Base-by-base conservation (phyloP, 2,329 filamentous ascomycete species). In the Thelonectria rubi region DNA sequence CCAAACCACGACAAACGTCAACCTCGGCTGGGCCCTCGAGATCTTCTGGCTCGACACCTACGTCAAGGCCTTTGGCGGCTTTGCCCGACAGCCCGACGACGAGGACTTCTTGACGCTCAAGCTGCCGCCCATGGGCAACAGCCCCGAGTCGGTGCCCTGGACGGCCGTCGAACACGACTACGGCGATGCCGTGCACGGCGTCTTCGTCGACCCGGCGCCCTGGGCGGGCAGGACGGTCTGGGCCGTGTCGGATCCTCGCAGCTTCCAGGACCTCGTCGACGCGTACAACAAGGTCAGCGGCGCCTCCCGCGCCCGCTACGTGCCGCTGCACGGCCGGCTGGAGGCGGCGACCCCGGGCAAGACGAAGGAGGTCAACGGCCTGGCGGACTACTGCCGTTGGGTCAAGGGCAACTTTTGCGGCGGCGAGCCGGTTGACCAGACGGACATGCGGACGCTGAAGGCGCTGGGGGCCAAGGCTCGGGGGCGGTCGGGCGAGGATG, bases 121-220 rank as follows among this genome's bases (percentile, higher is more conserved):
- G 17, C 30, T 57, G 3, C 46, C 46, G 4, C 45, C 55, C 17
- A 57, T 57, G 55, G 55, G 55, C 9, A 57, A 57, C 6, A 24
- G 50, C 9, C 55, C 55, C 4, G 55, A 57, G n/a, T 42, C 37
- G 14, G 55, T 57, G 15, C 55, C 55, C 2, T 49, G 46, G 37
- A 14, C 49, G 4, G 45, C 45, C 11, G 45, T 48, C 30, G 21
- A n/a, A 14, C 20, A 48, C n/a, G 45, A 48, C n/a, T 48, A 48
- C 21, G 45, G 45, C 45, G 45, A 48, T 24, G n/a, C n/a, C 11
- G 45, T 48, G 21, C 45, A 48, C 17, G 45, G 20, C 21, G 55
- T 51, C 1, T 57, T 57, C 14, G 34, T 57, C 7, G 37, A 57
- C 2, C 55, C 55, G 10, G 46, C 49, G 15, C 37, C 18, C 5